phyloP scores from a whole-genome alignment of 2,329 filamentous ascomycete species.

The Cladophialophora exuberans region DNA sequence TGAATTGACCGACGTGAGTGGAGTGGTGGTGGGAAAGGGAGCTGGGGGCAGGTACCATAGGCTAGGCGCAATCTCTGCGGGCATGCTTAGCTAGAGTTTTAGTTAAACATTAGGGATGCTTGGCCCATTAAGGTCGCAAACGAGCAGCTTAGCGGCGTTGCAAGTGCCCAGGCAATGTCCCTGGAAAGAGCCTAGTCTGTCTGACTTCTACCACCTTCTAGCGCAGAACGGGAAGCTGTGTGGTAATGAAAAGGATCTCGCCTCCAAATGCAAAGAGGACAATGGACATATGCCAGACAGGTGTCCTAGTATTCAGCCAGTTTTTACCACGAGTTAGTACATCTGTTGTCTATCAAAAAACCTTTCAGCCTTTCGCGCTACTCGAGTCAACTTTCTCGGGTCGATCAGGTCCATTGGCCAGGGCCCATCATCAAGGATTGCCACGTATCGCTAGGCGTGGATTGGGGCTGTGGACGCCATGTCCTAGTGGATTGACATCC shows the following conservation, averaged over 20 bases:
- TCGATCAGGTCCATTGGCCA: too few relatives aligned
- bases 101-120: conserved; percentile 8
- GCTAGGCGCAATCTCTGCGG: conserved; percentile 6
- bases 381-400: too few relatives aligned
- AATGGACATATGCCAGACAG: too few relatives aligned
- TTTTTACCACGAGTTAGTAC: too few relatives aligned
- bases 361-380: too few relatives aligned
- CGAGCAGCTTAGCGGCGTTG: not conserved
- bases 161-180: not conserved
- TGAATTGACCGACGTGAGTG: not conserved
- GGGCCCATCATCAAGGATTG: too few relatives aligned
- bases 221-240: not conserved
- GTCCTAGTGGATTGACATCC: not conserved
- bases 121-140: not conserved
- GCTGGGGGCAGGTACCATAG: not conserved
- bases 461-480: not conserved
- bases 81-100: not conserved
- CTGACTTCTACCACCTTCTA: not conserved
- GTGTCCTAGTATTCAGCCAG: too few relatives aligned
- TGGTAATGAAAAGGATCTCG: not conserved
- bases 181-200: not conserved
- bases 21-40: conserved; percentile 1
- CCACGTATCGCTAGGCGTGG: not conserved
- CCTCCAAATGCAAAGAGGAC: too few relatives aligned
- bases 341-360: too few relatives aligned